Evolutionary conservation across 2,329 filamentous ascomycete species (phyloP), one percentile per base, ranked within the genome.

Genomic region (Cordyceps cateniannulata): DNA sequence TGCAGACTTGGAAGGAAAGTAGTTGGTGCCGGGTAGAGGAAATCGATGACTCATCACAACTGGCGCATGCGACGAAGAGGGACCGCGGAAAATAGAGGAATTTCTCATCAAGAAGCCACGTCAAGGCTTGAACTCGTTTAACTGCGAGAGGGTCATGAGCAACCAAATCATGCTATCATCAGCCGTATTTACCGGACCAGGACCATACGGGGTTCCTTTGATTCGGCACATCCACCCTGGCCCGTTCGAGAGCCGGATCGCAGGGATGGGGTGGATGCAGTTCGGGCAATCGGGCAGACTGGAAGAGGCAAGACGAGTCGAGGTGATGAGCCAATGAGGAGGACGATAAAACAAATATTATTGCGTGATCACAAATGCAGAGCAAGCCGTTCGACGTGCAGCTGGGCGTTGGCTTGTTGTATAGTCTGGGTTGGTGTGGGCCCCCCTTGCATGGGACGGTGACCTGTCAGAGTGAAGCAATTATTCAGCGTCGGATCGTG

Each of bases 381-480:
- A 29, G 47, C 47, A 47, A 40, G 16, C 27, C 18, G 58, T 47
- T 59, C 25, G 50, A 40, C 16, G 29, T 29, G 27, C 27, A 5
- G 27, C 27, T 29, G 5, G 27, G 27, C 27, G 27, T 29, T 29
- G 27, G 27, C 20, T 16, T 24, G 24, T 45, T n/a, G 29, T 22
- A 18, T 61, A 25, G 60, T 57, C 18, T 47, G 14, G 52, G 14
- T 14, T 4, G 32, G 35, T 56, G 59, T 56, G 59, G 59, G 25
- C 27, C 50, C n/a, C 55, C 22, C 29, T 16, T 29, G 8, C 14
- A 25, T 6, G 42, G 54, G 8, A 51, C 32, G 32, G 32, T 35
- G 62, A 51, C 67, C 67, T 69, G 57, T 69, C 60, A 69, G 65
- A 64, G 55, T 44, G 62, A 62, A 63, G 65, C 58, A 65, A 69